Evolutionary conservation across 2,329 filamentous ascomycete species (phyloP), one percentile per base, ranked within the genome.

Genomic region (Didymella keratinophila): DNA sequence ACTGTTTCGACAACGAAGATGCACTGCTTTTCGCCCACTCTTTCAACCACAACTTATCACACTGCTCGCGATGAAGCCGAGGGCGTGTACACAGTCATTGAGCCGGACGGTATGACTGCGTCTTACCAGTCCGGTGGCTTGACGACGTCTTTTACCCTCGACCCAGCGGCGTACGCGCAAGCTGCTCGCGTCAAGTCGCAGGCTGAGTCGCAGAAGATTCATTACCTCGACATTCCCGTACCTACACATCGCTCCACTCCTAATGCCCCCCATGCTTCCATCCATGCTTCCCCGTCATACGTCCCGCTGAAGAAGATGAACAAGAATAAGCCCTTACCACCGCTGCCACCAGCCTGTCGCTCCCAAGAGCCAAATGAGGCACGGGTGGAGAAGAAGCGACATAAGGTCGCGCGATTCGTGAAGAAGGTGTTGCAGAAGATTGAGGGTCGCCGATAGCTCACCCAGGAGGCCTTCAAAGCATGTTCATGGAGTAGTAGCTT

Each of bases 361-460:
- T 23, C 21, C 7, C 21, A 10, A 23, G 12, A 27, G 41, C 41
- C 7, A 5, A 14, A 6, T 25, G 41, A 10, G 14, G 9, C 23
- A 5, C 11, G 18, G 37, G 21, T 44, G 6, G 36, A 20, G 14
- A 54, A 43, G 58, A 55, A 55, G 44, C 39, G 52, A 18, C 7
- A 48, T 3, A 56, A 45, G 36, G 43, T 62, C 4, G 37, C 45
- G 5, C 23, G 4, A 21, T 65, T 68, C 42, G 56, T 67, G 28
- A 21, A 49, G n/a, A 58, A 43, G 46, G 21, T 67, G 20, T 23
- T 69, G 49, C 14, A 27, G 1, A 65, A 54, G 48, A 25, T 67
- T 39, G 59, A 62, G 41, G 23, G 23, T 27, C 36, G 32, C 16
- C 32, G 14, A n/a, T 36, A 41, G 37, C 10, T 23, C 4, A 41